A percentile compares a stretch with the other conserved stretches of the same genome.
Conservation (phyloP, 768 basidiomycete genomes). For the Myochromella boudieri region DNA sequence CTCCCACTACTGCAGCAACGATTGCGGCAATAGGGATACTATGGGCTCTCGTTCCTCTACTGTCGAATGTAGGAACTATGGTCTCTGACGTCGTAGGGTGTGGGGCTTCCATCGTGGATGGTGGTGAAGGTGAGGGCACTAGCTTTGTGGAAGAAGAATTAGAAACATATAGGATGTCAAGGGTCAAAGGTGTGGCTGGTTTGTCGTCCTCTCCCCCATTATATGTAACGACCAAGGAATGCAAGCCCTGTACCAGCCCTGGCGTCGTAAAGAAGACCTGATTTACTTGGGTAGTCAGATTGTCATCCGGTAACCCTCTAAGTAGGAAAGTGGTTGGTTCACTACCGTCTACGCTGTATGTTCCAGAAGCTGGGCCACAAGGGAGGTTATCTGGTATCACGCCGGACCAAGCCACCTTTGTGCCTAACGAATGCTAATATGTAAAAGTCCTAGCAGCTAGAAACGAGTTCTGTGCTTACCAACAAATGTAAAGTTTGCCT, state of each 20-base stretch:
- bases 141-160: too few species aligned
- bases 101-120: too few species aligned
- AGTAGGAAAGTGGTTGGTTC: constrained; percentile 2
- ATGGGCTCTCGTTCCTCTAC: too few species aligned
- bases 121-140: too few species aligned
- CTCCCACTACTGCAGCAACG: too few species aligned
- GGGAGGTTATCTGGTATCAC: constrained; percentile 4
- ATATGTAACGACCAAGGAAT: constrained; percentile 10
- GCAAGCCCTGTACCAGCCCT: not conserved
- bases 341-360: constrained; percentile 8
- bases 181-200: constrained; percentile 7
- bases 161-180: constrained; percentile 5
- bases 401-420: constrained; percentile 8
- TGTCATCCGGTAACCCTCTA: not conserved
- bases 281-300: not conserved
- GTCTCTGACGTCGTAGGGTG: too few species aligned
- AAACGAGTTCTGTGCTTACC: not conserved
- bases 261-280: constrained; percentile 12
- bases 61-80: too few species aligned
- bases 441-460: not conserved
- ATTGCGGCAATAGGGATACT: too few species aligned
- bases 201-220: not conserved
- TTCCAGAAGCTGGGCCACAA: not conserved
- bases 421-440: not conserved
- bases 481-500: constrained; percentile 3